Evolutionary conservation across 2,329 filamentous ascomycete species (phyloP), one percentile per base, ranked within the genome.

Genomic region (Trichoderma afroharzianum): DNA sequence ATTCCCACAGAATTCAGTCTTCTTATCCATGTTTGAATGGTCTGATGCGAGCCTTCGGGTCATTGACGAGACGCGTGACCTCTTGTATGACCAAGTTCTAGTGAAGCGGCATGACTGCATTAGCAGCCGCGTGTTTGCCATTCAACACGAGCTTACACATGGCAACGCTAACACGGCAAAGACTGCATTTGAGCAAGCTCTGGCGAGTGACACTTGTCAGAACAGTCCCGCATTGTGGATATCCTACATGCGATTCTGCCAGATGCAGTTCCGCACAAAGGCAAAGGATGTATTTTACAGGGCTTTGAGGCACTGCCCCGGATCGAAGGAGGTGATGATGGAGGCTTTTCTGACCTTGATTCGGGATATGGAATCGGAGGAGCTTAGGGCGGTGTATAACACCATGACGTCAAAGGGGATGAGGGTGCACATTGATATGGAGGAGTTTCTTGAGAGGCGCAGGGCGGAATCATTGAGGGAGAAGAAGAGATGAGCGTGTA

Each of bases 1-100:
- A 7, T 97, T 94, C 78, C 93, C 94, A 0, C 84, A 85, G 63
- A 98, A 97, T 81, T 92, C 90, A 1, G 85, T 93, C 6, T 91
- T 98, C 73, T 85, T 97, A 1, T 84, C 87, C 1, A 82, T 96
- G 0, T 92, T 92, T 74, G 87, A 90, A n/a, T 92, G 91, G 84
- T 90, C 93, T 73, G 91, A 95, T 78, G 85, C 89, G 2, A 88
- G 91, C 8, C 88, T 93, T 57, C 88, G 91, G 28, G 86, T 96
- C 68, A 88, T 94, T 73, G 93, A 97, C 75, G 91, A 93, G 21
- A 88, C 97, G 24, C 89, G 92, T n/a, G 84, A 87, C 6, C 81
- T 93, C 9, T 82, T 95, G 12, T 81, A 86, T 24, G 84, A 85
- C 78, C 86, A 86, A 77, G 80, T 89, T 0, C 79, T 87, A 3